These are phyloP conservation scores for Lumnitzera racemosa DNA, from an alignment of 345 rosid species.

Conservation along the genomic window DNA sequence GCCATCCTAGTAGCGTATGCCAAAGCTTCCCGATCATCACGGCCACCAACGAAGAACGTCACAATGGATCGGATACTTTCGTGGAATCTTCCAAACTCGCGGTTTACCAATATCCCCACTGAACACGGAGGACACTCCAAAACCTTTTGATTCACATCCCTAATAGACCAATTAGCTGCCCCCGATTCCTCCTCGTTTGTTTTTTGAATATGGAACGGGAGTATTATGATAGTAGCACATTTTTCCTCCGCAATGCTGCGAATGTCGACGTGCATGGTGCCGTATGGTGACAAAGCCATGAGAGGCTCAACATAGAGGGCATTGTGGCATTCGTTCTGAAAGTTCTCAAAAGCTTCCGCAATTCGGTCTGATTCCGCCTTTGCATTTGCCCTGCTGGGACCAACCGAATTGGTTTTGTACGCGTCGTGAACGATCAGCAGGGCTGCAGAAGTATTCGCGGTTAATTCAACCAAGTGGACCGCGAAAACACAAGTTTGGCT, in stretches of 20 bases:
- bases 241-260: conserved; percentile 57
- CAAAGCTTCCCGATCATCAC: conserved; percentile 65
- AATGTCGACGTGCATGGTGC: conserved; percentile 58
- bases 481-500: conserved; percentile 35
- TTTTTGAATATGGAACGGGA: conserved; percentile 45
- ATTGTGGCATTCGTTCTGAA: conserved; percentile 13
- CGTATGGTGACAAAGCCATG: conserved; percentile 48
- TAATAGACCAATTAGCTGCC: conserved; percentile 30
- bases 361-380: conserved; percentile 30
- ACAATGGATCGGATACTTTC: conserved; percentile 4
- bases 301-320: conserved; percentile 26
- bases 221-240: conserved; percentile 29
- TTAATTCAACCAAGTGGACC: conserved; percentile 49
- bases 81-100: conserved; percentile 32
- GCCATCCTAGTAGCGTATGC: conserved; percentile 57
- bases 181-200: conserved; percentile 27
- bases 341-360: conserved; percentile 21
- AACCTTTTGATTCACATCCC: conserved; percentile 40
- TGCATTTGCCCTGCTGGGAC: conserved; percentile 1
- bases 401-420: conserved; percentile 5
- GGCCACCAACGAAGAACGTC: conserved; percentile 54
- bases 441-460: conserved; percentile 23
- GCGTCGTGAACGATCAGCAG: conserved; percentile 50
- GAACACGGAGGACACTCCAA: conserved; percentile 53
- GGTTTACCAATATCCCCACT: conserved; percentile 57